Conservation (phyloP, 169 alveolate genomes). For the Besnoitia besnoiti region DNA sequence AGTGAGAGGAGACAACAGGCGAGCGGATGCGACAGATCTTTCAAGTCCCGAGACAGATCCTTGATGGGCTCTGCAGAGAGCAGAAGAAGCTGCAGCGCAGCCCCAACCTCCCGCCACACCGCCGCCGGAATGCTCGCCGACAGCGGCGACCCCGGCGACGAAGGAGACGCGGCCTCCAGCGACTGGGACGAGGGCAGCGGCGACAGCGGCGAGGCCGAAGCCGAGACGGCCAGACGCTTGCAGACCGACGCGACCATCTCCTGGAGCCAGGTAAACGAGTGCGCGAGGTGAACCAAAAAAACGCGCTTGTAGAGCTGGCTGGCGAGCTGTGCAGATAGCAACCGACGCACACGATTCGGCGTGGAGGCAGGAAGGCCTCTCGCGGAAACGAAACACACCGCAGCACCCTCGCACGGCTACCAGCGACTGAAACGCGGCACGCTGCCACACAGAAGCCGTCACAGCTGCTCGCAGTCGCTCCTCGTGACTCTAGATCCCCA, state of each 20-base stretch:
- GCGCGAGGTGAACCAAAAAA: not conserved
- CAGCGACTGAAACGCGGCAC: not conserved
- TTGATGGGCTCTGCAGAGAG: conserved; percentile 11
- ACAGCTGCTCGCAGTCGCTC: not conserved
- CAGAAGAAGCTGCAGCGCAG: not conserved
- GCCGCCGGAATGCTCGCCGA: not conserved
- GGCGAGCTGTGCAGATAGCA: not conserved
- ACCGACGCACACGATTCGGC: not conserved
- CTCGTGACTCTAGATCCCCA: not conserved
- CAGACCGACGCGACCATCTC: not conserved
- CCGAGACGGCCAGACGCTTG: not conserved
- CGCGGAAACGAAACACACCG: not conserved
- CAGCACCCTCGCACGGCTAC: not conserved
- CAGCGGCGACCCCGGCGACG: not conserved
- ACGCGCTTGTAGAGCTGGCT: conserved; percentile 40
- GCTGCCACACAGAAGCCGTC: not conserved
- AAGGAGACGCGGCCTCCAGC: not conserved
- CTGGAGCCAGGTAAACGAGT: conserved; percentile 7
- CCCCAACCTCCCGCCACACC: conserved; percentile 13
- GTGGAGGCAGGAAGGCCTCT: not conserved
- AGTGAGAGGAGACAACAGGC: not conserved
- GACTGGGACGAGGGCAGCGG: not conserved
- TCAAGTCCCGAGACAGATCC: not conserved
- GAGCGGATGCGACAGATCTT: not conserved
- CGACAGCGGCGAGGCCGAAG: not conserved